These are phyloP conservation scores for Furcasterigmium sp. DNA, from an alignment of 2,329 filamentous ascomycete genomes.

Conservation along the genomic window DNA sequence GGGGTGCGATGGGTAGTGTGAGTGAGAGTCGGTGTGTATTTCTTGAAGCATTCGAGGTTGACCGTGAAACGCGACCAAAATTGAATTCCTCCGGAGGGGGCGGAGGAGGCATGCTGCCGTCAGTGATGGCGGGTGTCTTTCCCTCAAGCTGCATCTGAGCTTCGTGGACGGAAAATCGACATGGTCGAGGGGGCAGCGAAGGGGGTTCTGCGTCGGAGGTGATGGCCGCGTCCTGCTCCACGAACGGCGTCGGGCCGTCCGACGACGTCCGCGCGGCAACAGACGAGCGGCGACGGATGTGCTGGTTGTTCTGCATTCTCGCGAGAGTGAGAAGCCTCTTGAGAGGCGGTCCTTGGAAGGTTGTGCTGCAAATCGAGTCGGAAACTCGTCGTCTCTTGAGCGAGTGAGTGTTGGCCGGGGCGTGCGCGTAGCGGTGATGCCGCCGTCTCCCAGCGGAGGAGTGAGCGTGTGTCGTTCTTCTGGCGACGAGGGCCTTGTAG, in stretches of 20 bases:
- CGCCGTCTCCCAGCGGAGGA: slow-evolving; percentile 29
- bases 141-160: slow-evolving; percentile 1
- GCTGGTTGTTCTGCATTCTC: slow-evolving; percentile 21
- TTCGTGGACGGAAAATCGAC: neutral
- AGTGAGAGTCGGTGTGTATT: slow-evolving; percentile 55
- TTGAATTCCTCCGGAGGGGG: slow-evolving; percentile 32
- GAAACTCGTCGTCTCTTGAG: slow-evolving; percentile 23
- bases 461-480: slow-evolving; percentile 27
- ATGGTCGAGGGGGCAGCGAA: neutral
- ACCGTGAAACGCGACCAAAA: slow-evolving; percentile 42
- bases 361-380: slow-evolving; percentile 1
- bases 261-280: slow-evolving; percentile 27
- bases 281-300: slow-evolving; percentile 33
- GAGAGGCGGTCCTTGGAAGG: slow-evolving; percentile 20
- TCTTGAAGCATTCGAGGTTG: slow-evolving; percentile 47
- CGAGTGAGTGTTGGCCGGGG: slow-evolving; percentile 26
- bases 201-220: slow-evolving; percentile 1
- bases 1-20: slow-evolving; percentile 55
- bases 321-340: slow-evolving; percentile 16
- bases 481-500: slow-evolving; percentile 36
- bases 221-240: slow-evolving; percentile 4
- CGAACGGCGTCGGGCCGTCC: slow-evolving; percentile 5
- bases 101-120: slow-evolving; percentile 29
- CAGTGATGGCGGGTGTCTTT: slow-evolving; percentile 3
- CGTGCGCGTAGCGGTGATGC: slow-evolving; percentile 29